Percentiles rank a stretch among this genome's conserved stretches.
Conservation (phyloP, 2,329 filamentous ascomycete species). For the Diaporthe velutina region DNA sequence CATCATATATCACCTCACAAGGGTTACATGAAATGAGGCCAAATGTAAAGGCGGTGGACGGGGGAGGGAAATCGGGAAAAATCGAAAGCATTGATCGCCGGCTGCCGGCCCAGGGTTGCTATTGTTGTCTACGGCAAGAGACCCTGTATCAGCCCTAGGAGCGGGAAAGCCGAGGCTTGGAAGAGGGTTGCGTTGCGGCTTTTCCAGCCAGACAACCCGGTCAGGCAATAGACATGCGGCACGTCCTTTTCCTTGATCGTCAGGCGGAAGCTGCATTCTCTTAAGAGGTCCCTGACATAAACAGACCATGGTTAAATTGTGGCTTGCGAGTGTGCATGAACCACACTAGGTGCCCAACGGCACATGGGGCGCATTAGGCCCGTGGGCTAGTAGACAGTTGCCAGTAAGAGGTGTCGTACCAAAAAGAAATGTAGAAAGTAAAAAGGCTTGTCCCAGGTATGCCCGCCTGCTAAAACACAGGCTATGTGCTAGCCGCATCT, state of each 20-base stretch:
- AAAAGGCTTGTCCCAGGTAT: neutral
- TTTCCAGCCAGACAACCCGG: conserved; percentile 15
- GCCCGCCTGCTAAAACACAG: conserved; percentile 12
- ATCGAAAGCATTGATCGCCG: neutral
- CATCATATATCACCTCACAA: conserved; percentile 9
- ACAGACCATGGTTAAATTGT: neutral
- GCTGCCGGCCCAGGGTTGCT: neutral
- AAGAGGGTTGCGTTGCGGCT: neutral
- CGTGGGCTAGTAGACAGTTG: neutral
- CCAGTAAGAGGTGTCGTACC: neutral
- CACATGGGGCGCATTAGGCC: conserved; percentile 7
- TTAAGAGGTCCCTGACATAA: neutral
- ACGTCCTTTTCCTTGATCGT: neutral
- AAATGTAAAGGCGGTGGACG: conserved; percentile 1
- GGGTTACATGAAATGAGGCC: neutral
- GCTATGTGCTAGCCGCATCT: conserved; percentile 12
- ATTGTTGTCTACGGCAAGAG: conserved; percentile 10
- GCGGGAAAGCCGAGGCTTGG: conserved; percentile 22
- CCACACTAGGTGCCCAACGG: conserved; percentile 29
- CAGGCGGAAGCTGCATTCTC: neutral
- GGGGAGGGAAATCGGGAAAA: neutral
- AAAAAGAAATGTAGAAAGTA: neutral
- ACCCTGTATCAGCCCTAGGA: conserved; percentile 29
- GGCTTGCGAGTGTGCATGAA: conserved; percentile 18
- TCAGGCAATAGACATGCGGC: neutral